Conservation (phyloP, 2,329 filamentous ascomycete species). For the Fusarium virguliforme region DNA sequence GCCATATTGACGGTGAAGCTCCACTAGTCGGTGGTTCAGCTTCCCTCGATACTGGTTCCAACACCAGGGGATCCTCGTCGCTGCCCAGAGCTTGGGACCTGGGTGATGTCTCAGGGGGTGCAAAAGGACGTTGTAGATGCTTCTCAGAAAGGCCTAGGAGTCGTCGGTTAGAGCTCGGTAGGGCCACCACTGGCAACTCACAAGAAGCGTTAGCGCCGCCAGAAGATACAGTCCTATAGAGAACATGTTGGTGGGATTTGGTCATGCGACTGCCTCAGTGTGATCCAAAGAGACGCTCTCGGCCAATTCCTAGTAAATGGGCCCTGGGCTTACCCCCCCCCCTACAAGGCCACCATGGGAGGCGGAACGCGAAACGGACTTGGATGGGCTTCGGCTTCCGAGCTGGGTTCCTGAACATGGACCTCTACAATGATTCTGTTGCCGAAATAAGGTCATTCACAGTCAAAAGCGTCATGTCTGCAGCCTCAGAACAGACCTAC, state of each 20-base stretch:
- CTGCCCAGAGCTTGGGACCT: constrained; percentile 38
- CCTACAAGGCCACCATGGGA: neutral
- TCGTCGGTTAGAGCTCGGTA: neutral
- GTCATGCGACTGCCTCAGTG: neutral
- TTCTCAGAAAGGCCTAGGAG: neutral
- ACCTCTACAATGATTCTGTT: neutral
- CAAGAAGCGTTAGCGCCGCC: constrained; percentile 3
- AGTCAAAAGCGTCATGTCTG: constrained; percentile 7
- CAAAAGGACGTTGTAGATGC: constrained; percentile 32
- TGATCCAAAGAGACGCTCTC: accelerated
- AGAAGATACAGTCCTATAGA: neutral
- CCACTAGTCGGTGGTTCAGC: constrained; percentile 35
- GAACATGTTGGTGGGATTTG: neutral
- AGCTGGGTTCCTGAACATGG: constrained; percentile 1
- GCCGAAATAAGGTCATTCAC: neutral
- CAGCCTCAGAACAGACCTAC: neutral
- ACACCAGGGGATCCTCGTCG: constrained; percentile 39
- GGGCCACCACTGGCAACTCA: neutral
- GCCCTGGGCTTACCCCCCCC: neutral
- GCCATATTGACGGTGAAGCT: constrained; percentile 40
- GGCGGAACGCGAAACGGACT: constrained; percentile 40
- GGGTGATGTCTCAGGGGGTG: constrained; percentile 35
- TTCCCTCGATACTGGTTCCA: constrained; percentile 40
- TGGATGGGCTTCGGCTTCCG: constrained; percentile 39
- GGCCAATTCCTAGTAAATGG: neutral